Evolutionary conservation across 169 alveolate genomes (phyloP), one percentile per base, ranked within the genome.

Genomic region (Plasmodium vivax): DNA sequence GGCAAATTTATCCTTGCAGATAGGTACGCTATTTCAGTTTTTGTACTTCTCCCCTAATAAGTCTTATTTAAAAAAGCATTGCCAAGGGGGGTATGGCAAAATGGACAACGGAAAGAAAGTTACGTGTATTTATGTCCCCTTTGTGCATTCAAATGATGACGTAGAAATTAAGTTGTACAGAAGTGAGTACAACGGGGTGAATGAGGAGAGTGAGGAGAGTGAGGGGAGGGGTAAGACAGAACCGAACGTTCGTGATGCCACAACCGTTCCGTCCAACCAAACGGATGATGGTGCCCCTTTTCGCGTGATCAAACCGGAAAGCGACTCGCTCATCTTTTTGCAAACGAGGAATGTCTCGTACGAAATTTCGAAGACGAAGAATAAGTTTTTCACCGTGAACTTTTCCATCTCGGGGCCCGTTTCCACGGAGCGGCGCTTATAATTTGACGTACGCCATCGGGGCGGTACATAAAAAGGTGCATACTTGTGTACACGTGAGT

Each of bases 21-120:
- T 92, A 72, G 75, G 92, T n/a, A 75, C 95, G 4, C 77, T 92
- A 82, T 92, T 92, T 92, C 95, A 73, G 38, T 92, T 92, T 83
- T 81, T 83, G 54, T 92, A 92, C 62, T 92, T 82, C 68, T 75
- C 87, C 34, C 95, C 95, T 3, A 73, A 92, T 68, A 82, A 82
- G n/a, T 92, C 95, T 5, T 92, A 71, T 82, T 71, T 92, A 92
- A 92, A 92, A 92, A 92, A 92, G 34, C 95, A 92, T 92, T 75
- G 62, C 27, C 87, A 92, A 51, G 95, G 95, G 34, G 95, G 95
- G 9, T 82, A 82, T 92, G 95, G 81, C 5, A 73, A 82, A 30
- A 23, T 83, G 34, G 95, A 92, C 38, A 92, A 81, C 54, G 95
- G 95, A 1, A 68, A 82, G 58, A 92, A 92, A 51, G 36, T 92